phyloP scores from a whole-genome alignment of 805 yeast species.

The Hanseniaspora lindneri region DNA sequence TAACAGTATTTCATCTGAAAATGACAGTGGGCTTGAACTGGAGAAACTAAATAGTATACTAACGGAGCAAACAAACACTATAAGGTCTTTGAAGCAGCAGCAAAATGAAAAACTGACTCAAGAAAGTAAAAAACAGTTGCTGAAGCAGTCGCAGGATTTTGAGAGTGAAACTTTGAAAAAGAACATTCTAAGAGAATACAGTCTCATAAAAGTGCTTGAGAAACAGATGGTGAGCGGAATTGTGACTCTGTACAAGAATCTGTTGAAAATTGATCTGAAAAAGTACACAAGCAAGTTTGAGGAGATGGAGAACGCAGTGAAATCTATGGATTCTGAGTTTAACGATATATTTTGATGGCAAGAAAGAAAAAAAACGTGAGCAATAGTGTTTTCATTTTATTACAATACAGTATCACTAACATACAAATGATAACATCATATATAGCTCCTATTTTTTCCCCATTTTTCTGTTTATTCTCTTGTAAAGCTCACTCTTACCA shows the following conservation, averaged over 20 bases:
- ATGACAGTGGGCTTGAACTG: neutral
- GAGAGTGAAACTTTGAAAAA: neutral
- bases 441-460: slow-evolving; percentile 19
- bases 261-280: neutral
- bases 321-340: slow-evolving; percentile 8
- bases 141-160: neutral
- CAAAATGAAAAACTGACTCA: neutral
- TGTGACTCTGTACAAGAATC: neutral
- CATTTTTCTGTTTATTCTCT: slow-evolving; percentile 47
- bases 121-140: neutral
- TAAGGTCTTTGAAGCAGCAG: neutral
- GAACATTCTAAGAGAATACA: slow-evolving; percentile 6
- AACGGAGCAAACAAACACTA: neutral
- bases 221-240: neutral
- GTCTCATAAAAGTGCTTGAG: neutral
- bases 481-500: slow-evolving; percentile 67
- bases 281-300: slow-evolving; percentile 8
- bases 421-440: slow-evolving; percentile 18
- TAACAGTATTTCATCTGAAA: no score
- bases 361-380: neutral
- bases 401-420: neutral
- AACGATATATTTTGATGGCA: neutral
- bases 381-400: no score
- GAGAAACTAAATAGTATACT: neutral
- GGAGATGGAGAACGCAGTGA: slow-evolving; percentile 6